Evolutionary conservation across 2,329 filamentous ascomycete genomes (phyloP).

Genomic region (Xylariaceae sp.): DNA sequence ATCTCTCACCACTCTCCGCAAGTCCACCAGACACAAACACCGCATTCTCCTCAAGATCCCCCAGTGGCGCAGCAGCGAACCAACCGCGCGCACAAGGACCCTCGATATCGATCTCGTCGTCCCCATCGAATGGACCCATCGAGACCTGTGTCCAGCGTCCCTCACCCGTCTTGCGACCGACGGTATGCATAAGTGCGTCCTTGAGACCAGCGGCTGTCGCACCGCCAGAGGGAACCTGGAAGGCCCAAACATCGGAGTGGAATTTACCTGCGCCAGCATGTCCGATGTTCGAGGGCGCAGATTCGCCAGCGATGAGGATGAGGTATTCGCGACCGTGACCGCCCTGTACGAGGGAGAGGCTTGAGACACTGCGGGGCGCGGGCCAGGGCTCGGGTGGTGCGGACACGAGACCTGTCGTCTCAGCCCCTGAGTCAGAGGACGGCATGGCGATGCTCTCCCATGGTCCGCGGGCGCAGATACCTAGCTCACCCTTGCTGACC

Average conservation of each 20-base stretch:
- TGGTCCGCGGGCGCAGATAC: constrained; percentile 43
- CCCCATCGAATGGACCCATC: constrained; percentile 46
- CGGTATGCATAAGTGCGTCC: constrained; percentile 48
- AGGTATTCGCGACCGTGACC: constrained; percentile 58
- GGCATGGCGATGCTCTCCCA: constrained; percentile 48
- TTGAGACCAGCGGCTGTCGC: constrained; percentile 52
- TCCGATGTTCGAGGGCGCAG: constrained; percentile 46
- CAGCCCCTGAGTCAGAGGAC: constrained; percentile 5
- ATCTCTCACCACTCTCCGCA: constrained; percentile 43
- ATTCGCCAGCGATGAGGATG: constrained; percentile 56
- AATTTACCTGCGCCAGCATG: constrained; percentile 45
- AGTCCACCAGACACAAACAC: constrained; percentile 59
- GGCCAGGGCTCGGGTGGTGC: constrained; percentile 39
- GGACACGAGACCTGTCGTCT: constrained; percentile 9
- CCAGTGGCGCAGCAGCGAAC: constrained; percentile 52
- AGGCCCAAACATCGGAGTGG: constrained; percentile 58
- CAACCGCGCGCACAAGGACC: constrained; percentile 52
- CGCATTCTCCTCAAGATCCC: constrained; percentile 54
- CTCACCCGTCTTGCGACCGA: constrained; percentile 51
- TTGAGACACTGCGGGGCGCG: constrained; percentile 47
- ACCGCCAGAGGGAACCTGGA: constrained; percentile 52
- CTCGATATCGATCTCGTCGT: constrained; percentile 40
- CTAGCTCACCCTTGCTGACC: constrained; percentile 44
- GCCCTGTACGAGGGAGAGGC: constrained; percentile 51
- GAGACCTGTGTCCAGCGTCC: constrained; percentile 53